Base-by-base conservation (phyloP, 2,329 filamentous ascomycete species). In the Bipolaris zeicola region DNA sequence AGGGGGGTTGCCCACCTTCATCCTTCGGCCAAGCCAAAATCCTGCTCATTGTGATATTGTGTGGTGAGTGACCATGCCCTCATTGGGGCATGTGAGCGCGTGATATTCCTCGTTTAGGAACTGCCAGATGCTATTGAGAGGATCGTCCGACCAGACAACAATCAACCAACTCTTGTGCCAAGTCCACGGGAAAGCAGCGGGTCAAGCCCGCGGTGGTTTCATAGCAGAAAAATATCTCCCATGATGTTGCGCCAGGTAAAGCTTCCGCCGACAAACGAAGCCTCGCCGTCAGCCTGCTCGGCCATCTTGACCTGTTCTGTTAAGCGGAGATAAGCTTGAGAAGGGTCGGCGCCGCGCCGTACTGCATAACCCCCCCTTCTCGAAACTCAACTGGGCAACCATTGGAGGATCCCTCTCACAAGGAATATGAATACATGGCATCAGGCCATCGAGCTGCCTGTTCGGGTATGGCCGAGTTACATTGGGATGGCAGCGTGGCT, bases 401-500 rank as follows among this genome's bases (percentile, higher is more conserved):
- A 44, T 52, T 52, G 31, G 31, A 16, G 24, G n/a, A 10, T 26
- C 16, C 37, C 24, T 34, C 37, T 34, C 34, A 11, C 33, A 37
- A 18, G 13, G 55, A 24, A 41, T 22, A 45, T 20, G 24, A 24
- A 49, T 13, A 53, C 39, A 28, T 39, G 18, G 31, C 52, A 42
- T n/a, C 39, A 38, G 44, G 39, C 41, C 26, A 26, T 45, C 43
- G 52, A 66, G 57, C 66, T 68, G 57, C 66, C 63, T 61, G 38
- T 59, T 63, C 37, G 43, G 47, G 60, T 22, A 16, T 66, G 52
- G 61, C 53, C 50, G 41, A 45, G 42, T 48, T 52, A 48, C 46
- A 51, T 42, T 44, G 26, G 39, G 31, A 46, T 44, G 46, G 47
- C 41, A 43, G 39, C 36, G 49, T 46, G 54, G 50, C 31, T 49